Evolutionary conservation across 2,329 filamentous ascomycete species (phyloP), one percentile per base, ranked within the genome.

Genomic region (Ceratocystis lukuohia): DNA sequence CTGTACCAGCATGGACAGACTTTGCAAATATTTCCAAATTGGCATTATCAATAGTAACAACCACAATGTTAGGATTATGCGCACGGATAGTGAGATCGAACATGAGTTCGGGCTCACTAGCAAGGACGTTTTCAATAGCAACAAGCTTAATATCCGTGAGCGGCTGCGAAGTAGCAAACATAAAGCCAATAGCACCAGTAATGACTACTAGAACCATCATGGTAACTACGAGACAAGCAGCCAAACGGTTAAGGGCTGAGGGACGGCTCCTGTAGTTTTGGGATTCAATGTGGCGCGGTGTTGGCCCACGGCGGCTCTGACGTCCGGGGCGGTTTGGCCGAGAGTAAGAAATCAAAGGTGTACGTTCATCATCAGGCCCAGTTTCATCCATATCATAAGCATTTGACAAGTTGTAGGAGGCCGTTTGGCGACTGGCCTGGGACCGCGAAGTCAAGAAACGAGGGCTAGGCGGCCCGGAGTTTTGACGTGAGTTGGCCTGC

Each of bases 1-100:
- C 83, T 6, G 80, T 82, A n/a, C 89, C 89, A 12, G 93, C 88
- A 73, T 93, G 89, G 68, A 89, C 90, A 68, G 91, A 96, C 76
- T 95, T 96, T 37, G 94, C 94, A 75, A 97, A 97, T 41, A 99
- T 83, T 72, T 95, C 91, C 67, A 97, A 81, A 73, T 97, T 91
- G 73, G 95, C 88, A 61, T 92, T 86, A 69, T 89, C 86, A 46
- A 99, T 85, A 1, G 88, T 88, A 53, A 99, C 88, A 1, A 91
- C 86, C 48, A 97, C 88, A 50, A 96, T 86, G 71, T 97, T 99
- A 0, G 93, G 92, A 73, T 99, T 99, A 71, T 93, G 81, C 0
- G 93, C 94, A 70, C 85, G 85, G 68, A 99, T 90, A 22, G 89
- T 85, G 62, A 99, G 78, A 74, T 99, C 93, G 72, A 97, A 83